phyloP scores from a whole-genome alignment of 805 yeast species.

The Starmera pachycereana region DNA sequence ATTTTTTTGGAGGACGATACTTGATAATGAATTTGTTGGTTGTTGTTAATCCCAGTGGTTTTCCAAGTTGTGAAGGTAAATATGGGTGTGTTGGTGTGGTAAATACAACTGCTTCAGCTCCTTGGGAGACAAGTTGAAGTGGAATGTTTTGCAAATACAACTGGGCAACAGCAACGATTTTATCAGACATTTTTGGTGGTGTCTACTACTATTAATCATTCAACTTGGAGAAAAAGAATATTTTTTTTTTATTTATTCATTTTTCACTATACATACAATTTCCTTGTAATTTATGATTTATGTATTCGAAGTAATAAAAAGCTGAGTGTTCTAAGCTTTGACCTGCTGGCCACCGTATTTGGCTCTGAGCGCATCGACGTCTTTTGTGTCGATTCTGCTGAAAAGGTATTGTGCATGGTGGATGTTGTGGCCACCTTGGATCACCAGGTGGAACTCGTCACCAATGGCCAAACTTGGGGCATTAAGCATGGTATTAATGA shows the following conservation, averaged over 20 bases:
- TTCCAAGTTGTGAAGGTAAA: slow-evolving; percentile 20
- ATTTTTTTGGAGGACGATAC: slow-evolving; percentile 83
- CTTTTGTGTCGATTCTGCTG: slow-evolving; percentile 83
- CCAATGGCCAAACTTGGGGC: slow-evolving; percentile 75
- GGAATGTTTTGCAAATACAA: slow-evolving; percentile 38
- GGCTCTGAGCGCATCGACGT: slow-evolving; percentile 77
- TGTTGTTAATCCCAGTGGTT: slow-evolving; percentile 11
- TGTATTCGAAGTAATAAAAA: too few relatives aligned
- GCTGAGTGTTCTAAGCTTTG: background rate
- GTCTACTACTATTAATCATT: background rate
- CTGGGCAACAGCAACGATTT: slow-evolving; percentile 33
- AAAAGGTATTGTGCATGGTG: slow-evolving; percentile 89
- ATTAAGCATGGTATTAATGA: slow-evolving; percentile 69
- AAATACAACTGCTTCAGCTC: slow-evolving; percentile 85
- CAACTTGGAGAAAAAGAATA: too few relatives aligned
- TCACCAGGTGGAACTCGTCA: slow-evolving; percentile 57
- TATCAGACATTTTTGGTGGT: slow-evolving; percentile 40
- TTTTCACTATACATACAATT: too few relatives aligned
- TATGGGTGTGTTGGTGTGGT: slow-evolving; percentile 59
- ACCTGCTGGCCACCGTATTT: slow-evolving; percentile 75
- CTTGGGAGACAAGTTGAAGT: slow-evolving; percentile 58
- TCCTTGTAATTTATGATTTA: too few relatives aligned
- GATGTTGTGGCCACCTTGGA: slow-evolving; percentile 76
- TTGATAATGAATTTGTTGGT: slow-evolving; percentile 50
- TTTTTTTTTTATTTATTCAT: too few relatives aligned